Base-by-base conservation (phyloP, 352 stramenopile genomes). In the Globisporangium spiculum region DNA sequence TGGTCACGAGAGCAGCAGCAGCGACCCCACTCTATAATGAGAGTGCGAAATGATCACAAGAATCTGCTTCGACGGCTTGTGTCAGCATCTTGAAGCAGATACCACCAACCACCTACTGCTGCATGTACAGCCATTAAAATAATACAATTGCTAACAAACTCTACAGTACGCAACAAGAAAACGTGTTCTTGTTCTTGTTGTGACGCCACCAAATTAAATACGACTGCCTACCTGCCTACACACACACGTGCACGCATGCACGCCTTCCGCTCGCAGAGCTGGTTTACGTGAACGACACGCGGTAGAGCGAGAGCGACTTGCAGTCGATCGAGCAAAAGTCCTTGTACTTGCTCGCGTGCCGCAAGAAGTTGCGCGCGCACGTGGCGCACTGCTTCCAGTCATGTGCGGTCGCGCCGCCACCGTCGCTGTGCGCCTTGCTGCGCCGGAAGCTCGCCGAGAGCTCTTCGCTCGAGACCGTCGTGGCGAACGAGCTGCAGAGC, bases 321-420 rank as follows among this genome's bases (percentile, higher is more conserved):
- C 85, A 93, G 74, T 93, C 85, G 41, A 91, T 64, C 69, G 85
- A 93, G 70, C 85, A 93, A 62, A 86, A 89, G 68, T 76, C 70
- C 32, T 69, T 67, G 72, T 85, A 91, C 57, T 71, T 73, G 73
- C 79, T 91, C 32, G 83, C 76, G 30, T 67, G 68, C 3, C 57
- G 70, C 58, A 88, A 75, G 62, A 93, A 93, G 63, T 70, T 84
- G 63, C 85, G 83, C 46, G 75, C 74, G 59, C 85, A 93, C 73
- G 81, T 83, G 46, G 73, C 75, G 64, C 85, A 93, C 63, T 80
- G 72, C 48, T 72, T 66, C 76, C 76, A 90, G 38, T 60, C 66
- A n/a, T 66, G 30, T 73, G 60, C 22, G 63, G 14, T 50, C 41
- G 18, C 41, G 16, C 18, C 16, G 16, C 16, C 63, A 60, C 72